Conservation (phyloP, 306 rosid species). For the Acacia melanoxylon region DNA sequence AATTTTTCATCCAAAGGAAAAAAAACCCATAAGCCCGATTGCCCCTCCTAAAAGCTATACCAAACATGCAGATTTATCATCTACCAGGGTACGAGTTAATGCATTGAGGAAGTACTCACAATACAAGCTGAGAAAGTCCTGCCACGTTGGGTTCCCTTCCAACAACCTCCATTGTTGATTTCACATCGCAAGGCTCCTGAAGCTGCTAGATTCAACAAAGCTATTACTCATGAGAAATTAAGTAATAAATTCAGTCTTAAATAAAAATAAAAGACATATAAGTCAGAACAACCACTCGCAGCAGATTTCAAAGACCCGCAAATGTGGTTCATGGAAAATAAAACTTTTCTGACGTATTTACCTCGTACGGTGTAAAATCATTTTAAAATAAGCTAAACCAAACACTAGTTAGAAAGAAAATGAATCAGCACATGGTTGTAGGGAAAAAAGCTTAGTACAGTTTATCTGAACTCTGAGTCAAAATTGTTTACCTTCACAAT, state of each 20-base stretch:
- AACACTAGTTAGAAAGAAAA: background rate
- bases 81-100: conserved; percentile 7
- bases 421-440: background rate
- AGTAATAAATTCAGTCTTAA: background rate
- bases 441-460: background rate
- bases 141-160: conserved; percentile 61
- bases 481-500: conserved; percentile 74
- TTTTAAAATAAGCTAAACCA: too few relatives aligned
- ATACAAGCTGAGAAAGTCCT: conserved; percentile 76
- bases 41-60: too few relatives aligned
- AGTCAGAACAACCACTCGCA: background rate
- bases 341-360: too few relatives aligned
- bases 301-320: background rate
- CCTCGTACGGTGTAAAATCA: too few relatives aligned
- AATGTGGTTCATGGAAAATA: too few relatives aligned
- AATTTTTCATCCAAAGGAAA: too few relatives aligned
- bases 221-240: background rate
- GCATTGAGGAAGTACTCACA: conserved; percentile 48
- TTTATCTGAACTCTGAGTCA: conserved; percentile 10
- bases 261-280: background rate
- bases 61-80: too few relatives aligned
- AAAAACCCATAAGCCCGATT: too few relatives aligned
- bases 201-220: conserved; percentile 52
- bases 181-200: conserved; percentile 80
- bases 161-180: conserved; percentile 93